phyloP scores from a whole-genome alignment of 495 filamentous ascomycete species.

The Cladorrhinum samala region DNA sequence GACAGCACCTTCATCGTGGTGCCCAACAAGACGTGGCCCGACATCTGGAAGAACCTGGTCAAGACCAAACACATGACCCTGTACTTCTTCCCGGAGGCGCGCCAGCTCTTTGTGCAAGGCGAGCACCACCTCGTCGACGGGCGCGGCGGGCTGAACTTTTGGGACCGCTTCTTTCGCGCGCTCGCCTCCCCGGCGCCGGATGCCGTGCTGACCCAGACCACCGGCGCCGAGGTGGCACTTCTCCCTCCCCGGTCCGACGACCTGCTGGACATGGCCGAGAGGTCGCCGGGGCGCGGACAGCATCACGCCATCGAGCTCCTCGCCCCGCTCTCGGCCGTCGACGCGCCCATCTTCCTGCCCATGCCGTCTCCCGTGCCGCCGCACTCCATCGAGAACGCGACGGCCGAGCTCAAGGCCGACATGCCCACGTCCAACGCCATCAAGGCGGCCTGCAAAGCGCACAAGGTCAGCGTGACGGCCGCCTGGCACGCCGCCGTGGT shows the following conservation, averaged over 20 bases:
- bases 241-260: conserved; percentile 7
- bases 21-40: not conserved
- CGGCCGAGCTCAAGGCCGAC: not conserved
- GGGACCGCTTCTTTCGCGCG: conserved; percentile 3
- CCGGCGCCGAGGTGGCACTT: not conserved
- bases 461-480: conserved; percentile 2
- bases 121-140: conserved; percentile 6
- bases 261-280: not conserved
- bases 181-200: not conserved
- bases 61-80: conserved; percentile 5
- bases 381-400: not conserved
- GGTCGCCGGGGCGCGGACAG: not conserved
- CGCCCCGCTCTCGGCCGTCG: not conserved
- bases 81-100: conserved; percentile 1
- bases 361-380: not conserved
- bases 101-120: conserved; percentile 4
- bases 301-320: conserved; percentile 4
- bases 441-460: conserved; percentile 1
- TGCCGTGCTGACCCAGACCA: not conserved
- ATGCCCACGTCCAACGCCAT: not conserved
- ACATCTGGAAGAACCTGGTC: conserved; percentile 1
- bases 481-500: conserved; percentile 6
- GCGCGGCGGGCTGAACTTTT: conserved; percentile 1
- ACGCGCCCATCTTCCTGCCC: conserved; percentile 2
- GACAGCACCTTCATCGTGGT: conserved; percentile 3